Base-by-base conservation (phyloP, 2,329 filamentous ascomycete genomes). In the Diaporthe sp. region DNA sequence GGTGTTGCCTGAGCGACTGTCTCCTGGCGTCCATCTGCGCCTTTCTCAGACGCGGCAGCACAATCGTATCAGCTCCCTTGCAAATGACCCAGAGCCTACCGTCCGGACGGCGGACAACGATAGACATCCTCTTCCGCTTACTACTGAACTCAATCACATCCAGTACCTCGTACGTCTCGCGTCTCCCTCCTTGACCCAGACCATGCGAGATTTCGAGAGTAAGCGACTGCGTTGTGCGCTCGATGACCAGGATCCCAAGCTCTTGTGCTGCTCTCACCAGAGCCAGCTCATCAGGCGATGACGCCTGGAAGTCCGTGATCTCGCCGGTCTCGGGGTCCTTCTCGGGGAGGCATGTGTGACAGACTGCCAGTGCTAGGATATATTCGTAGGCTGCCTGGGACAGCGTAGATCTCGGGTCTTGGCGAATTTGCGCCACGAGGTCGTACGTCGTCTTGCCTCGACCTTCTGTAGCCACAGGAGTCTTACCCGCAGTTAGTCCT, bases 111-210 rank as follows among this genome's bases (percentile, higher is more conserved):
- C 94, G 92, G 3, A 98, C 91, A 34, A 98, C 85, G 55, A 98
- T 92, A 0, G 95, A 96, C 96, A 98, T 98, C 55, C 96, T 90
- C 85, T 98, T 98, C 34, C 96, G 90, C 77, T 93, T 92, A 83
- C 94, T 97, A 76, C 94, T 97, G 79, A 98, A 98, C 81, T 98
- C 96, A 75, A 98, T 95, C 6, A 97, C 89, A 79, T 98, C 95
- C 42, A 98, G 84, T 3, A 98, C 90, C 77, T 97, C 91, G 79
- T 96, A 98, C 0, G 7, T 88, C 79, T 89, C 86, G 4, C 88
- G 42, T 5, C 19, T 84, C 13, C 80, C 79, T 5, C 80, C 79
- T 6, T 73, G 69, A 34, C 83, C 82, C 4, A 82, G 79, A 87
- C 88, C 79, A 88, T 86, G 4, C 88, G 84, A 15, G 80, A 79